Percentiles rank a stretch among this genome's conserved stretches.
These are phyloP conservation scores for Saturnispora diversa DNA, from an alignment of 805 yeast genomes.

Conservation along the genomic window DNA sequence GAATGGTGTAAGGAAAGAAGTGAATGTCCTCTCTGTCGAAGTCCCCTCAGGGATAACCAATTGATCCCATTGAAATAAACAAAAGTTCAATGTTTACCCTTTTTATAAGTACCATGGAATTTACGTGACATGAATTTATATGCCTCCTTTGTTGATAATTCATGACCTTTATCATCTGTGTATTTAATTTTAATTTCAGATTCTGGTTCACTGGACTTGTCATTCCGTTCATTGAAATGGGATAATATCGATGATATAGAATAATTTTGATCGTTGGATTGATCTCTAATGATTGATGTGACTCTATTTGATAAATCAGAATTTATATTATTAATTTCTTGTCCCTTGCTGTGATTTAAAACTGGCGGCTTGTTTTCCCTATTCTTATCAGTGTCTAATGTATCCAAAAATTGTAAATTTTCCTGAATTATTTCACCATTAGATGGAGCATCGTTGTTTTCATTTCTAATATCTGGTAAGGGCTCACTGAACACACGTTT, in stretches of 20 bases:
- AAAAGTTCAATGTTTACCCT: neutral
- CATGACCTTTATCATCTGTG: constrained; percentile 55
- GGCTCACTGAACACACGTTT: too few relatives aligned
- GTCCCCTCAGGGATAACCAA: constrained; percentile 52
- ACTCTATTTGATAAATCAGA: constrained; percentile 1
- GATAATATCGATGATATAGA: constrained; percentile 12
- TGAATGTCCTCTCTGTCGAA: constrained; percentile 90
- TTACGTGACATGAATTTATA: constrained; percentile 68
- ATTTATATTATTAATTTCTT: neutral
- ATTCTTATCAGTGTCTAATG: constrained; percentile 4
- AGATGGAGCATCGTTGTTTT: neutral
- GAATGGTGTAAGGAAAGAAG: constrained; percentile 86
- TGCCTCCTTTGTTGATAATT: constrained; percentile 58
- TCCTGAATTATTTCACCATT: constrained; percentile 29
- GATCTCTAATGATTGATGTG: constrained; percentile 2
- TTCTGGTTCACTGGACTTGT: constrained; percentile 8
- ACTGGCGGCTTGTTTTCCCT: constrained; percentile 15
- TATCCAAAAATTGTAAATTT: constrained; percentile 29
- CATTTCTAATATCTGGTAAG: too few relatives aligned
- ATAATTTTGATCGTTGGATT: constrained; percentile 5
- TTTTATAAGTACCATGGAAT: constrained; percentile 54
- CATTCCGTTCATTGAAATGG: constrained; percentile 6
- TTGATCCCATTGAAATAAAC: constrained; percentile 46
- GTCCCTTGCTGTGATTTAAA: neutral
- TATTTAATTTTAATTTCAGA: constrained; percentile 49